Conservation (phyloP, 1,139 yeast species). For the Lodderomyces orthopsilosis region DNA sequence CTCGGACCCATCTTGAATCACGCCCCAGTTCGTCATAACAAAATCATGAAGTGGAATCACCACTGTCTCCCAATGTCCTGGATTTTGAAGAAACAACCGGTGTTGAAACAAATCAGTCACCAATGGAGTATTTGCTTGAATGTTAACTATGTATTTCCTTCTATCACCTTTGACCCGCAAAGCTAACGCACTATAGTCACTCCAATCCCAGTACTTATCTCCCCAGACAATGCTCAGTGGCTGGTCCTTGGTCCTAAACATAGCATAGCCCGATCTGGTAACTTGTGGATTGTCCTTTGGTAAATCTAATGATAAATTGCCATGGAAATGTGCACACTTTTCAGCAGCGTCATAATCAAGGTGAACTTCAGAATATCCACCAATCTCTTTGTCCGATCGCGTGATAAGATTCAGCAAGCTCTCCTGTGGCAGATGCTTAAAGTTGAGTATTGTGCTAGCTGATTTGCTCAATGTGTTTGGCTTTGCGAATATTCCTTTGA, state of each 20-base stretch:
- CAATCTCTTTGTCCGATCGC: slow-evolving; percentile 70
- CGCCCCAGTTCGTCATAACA: slow-evolving; percentile 82
- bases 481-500: slow-evolving; percentile 36
- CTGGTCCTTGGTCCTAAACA: slow-evolving; percentile 76
- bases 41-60: slow-evolving; percentile 74
- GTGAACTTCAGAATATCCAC: slow-evolving; percentile 71
- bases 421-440: slow-evolving; percentile 43
- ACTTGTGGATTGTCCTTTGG: slow-evolving; percentile 71
- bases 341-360: slow-evolving; percentile 38
- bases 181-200: slow-evolving; percentile 54
- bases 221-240: slow-evolving; percentile 48
- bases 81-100: slow-evolving; percentile 66
- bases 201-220: slow-evolving; percentile 62
- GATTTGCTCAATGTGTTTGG: slow-evolving; percentile 30
- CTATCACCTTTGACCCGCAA: slow-evolving; percentile 73
- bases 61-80: slow-evolving; percentile 85
- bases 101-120: slow-evolving; percentile 83
- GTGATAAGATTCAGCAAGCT: slow-evolving; percentile 49
- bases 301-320: slow-evolving; percentile 68
- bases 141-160: slow-evolving; percentile 72
- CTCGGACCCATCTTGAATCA: slow-evolving; percentile 63
- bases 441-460: slow-evolving; percentile 51
- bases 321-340: slow-evolving; percentile 60
- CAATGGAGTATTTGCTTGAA: slow-evolving; percentile 77
- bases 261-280: slow-evolving; percentile 77